These are phyloP conservation scores for Parachaetomium inaequale DNA, from an alignment of 495 filamentous ascomycete genomes.

Conservation along the genomic window DNA sequence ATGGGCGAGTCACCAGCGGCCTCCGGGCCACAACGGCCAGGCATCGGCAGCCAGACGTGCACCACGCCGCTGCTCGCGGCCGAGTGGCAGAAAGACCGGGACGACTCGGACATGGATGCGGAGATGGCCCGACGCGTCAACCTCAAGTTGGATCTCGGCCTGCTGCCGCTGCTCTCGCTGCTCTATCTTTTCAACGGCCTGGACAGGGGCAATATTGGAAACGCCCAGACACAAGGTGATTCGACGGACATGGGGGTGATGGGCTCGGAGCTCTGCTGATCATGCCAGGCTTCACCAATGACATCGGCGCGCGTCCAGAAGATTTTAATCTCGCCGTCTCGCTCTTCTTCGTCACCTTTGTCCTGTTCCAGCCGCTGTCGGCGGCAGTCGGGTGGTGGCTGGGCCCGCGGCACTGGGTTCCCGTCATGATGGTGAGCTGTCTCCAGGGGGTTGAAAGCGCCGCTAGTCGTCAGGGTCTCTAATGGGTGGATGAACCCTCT, in stretches of 20 bases:
- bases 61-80: background rate
- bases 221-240: background rate
- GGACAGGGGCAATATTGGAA: background rate
- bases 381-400: background rate
- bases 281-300: background rate
- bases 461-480: no score
- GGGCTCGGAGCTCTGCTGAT: background rate
- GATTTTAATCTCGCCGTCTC: background rate
- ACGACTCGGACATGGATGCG: no score
- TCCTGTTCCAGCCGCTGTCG: background rate
- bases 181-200: background rate
- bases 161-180: background rate
- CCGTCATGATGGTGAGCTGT: background rate
- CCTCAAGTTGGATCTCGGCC: background rate
- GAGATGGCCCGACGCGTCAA: background rate
- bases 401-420: background rate
- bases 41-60: background rate
- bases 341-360: background rate
- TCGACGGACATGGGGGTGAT: background rate
- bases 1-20: background rate
- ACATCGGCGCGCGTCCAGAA: background rate
- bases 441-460: no score
- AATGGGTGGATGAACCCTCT: background rate
- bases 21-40: background rate
- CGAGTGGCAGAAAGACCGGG: no score